Base-by-base conservation (phyloP, 2,329 filamentous ascomycete genomes). In the Piedraia hortae region DNA sequence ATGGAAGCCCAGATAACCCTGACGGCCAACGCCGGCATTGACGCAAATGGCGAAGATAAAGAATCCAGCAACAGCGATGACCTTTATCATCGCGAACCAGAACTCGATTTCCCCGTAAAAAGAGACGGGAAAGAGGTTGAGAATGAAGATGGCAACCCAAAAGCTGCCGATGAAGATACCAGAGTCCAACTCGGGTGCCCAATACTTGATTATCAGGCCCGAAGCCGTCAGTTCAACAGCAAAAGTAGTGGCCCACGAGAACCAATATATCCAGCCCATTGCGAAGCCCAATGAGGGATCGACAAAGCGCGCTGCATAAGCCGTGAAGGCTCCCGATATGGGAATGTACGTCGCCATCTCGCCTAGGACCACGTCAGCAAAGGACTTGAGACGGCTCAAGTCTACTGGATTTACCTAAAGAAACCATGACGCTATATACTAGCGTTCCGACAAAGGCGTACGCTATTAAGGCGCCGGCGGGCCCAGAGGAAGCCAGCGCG, bases 321-420 rank as follows among this genome's bases (percentile, higher is more conserved):
- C 37, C 26, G 51, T 45, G 50, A 59, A 55, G 26, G 54, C 48
- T 34, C 56, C 54, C 13, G 59, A 48, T 29, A 64, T 41, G 3
- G 62, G 59, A 22, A 69, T 52, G 47, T 61, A 66, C 14, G 62
- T 54, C 11, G 61, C 59, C 47, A 68, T 59, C 41, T 62, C 58
- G 10, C 52, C 53, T n/a, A n/a, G n/a, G n/a, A n/a, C n/a, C n/a
- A n/a, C n/a, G n/a, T n/a, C n/a, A n/a, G n/a, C n/a, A n/a, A n/a
- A n/a, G n/a, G n/a, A n/a, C n/a, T n/a, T n/a, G n/a, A n/a, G n/a
- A n/a, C n/a, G n/a, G n/a, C n/a, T n/a, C n/a, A n/a, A n/a, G n/a
- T n/a, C n/a, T n/a, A n/a, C n/a, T n/a, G n/a, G n/a, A n/a, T n/a
- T n/a, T n/a, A n/a, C n/a, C n/a, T 12, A 50, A 41, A 1, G 40